These are phyloP conservation scores for Colletotrichum spinosum DNA, from an alignment of 2,329 filamentous ascomycete species.

Conservation along the genomic window DNA sequence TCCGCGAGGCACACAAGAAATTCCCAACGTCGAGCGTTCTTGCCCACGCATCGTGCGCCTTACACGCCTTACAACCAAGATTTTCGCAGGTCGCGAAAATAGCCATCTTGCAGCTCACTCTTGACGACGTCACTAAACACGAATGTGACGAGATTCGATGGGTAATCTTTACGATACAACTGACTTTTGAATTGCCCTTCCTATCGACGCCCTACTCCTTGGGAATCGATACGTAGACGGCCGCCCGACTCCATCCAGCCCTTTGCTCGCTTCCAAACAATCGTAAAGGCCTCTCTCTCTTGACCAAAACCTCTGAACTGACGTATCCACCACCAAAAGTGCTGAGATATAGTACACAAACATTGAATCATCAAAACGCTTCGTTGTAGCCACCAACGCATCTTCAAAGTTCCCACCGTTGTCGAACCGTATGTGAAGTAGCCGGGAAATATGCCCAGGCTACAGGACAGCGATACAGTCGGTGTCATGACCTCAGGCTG, in stretches of 20 bases:
- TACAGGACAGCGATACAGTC: neutral
- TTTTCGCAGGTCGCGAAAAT: neutral
- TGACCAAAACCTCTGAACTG: constrained; percentile 17
- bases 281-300: constrained; percentile 20
- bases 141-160: neutral
- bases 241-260: constrained; percentile 29
- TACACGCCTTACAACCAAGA: neutral
- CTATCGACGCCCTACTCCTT: constrained; percentile 23
- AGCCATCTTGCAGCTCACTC: neutral
- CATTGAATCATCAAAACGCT: constrained; percentile 31
- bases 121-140: too few species aligned
- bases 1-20: too few species aligned
- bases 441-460: constrained; percentile 1
- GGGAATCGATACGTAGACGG: constrained; percentile 33
- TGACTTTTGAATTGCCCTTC: constrained; percentile 34
- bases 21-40: too few species aligned
- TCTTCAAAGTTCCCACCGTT: constrained; percentile 8
- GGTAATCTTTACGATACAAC: constrained; percentile 8
- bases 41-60: too few species aligned
- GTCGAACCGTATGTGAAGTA: constrained; percentile 14
- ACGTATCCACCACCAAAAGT: constrained; percentile 29
- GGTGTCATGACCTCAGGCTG: constrained; percentile 5
- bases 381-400: constrained; percentile 21
- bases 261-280: constrained; percentile 28
- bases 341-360: constrained; percentile 37